A percentile compares a stretch with the other conserved stretches of the same genome.
Evolutionary conservation across 768 basidiomycete species (phyloP).

Genomic region (Hemileccinum rubropunctum): DNA sequence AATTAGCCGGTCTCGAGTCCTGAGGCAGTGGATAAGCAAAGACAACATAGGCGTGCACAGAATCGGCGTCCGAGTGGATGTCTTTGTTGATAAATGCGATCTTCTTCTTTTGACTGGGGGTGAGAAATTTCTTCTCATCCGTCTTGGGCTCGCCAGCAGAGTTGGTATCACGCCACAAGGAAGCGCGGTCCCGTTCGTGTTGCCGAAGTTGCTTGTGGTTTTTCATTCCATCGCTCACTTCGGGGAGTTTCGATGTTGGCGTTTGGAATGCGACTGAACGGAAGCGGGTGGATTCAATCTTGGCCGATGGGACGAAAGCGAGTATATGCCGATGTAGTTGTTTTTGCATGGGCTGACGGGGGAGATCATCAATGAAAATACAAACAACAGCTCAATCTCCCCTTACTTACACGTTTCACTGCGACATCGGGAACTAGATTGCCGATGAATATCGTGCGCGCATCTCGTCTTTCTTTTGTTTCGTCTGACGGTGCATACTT

Average conservation of each 20-base stretch:
- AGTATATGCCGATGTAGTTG: slow-evolving; percentile 76
- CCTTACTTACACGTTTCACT: slow-evolving; percentile 62
- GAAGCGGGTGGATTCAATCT: slow-evolving; percentile 91
- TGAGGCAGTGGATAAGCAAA: slow-evolving; percentile 67
- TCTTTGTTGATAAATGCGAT: slow-evolving; percentile 93
- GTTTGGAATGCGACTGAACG: slow-evolving; percentile 89
- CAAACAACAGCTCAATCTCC: neutral
- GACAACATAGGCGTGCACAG: slow-evolving; percentile 87
- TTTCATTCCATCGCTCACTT: slow-evolving; percentile 32
- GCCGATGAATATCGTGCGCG: slow-evolving; percentile 88
- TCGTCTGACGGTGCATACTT: slow-evolving; percentile 68
- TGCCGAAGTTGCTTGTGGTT: slow-evolving; percentile 34
- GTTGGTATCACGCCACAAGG: slow-evolving; percentile 52
- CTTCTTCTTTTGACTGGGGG: slow-evolving; percentile 84
- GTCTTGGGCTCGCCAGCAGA: slow-evolving; percentile 42
- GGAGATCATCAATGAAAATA: neutral
- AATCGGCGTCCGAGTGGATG: slow-evolving; percentile 73
- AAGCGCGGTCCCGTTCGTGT: slow-evolving; percentile 58
- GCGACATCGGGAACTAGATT: slow-evolving; percentile 79
- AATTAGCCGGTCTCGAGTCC: slow-evolving; percentile 40
- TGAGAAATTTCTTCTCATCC: slow-evolving; percentile 68
- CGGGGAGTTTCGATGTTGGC: slow-evolving; percentile 65
- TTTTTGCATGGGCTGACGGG: slow-evolving; percentile 64
- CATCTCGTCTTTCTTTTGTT: slow-evolving; percentile 67
- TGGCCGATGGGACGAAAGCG: slow-evolving; percentile 64